phyloP scores from a whole-genome alignment of 1,139 yeast species.

The Geotrichum reessii region DNA sequence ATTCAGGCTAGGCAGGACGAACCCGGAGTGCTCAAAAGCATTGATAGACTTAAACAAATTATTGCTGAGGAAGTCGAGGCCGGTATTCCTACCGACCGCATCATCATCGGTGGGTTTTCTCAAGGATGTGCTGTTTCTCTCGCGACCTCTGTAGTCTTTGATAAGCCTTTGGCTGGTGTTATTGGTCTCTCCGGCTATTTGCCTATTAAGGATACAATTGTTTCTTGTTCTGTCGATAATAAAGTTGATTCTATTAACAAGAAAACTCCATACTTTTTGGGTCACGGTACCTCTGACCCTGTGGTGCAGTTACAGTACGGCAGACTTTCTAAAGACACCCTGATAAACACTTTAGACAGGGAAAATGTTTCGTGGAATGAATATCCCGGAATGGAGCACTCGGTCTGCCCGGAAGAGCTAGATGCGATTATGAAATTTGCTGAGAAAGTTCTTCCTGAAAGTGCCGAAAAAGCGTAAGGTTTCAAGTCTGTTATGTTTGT shows the following conservation, averaged over 20 bases:
- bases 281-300: slow-evolving; percentile 80
- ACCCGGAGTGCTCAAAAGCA: slow-evolving; percentile 56
- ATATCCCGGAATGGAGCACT: slow-evolving; percentile 63
- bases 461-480: neutral
- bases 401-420: slow-evolving; percentile 62
- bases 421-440: slow-evolving; percentile 54
- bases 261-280: slow-evolving; percentile 76
- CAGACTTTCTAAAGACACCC: slow-evolving; percentile 37
- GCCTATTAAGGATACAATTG: slow-evolving; percentile 39
- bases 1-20: slow-evolving; percentile 49
- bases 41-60: slow-evolving; percentile 47
- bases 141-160: slow-evolving; percentile 42
- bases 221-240: neutral
- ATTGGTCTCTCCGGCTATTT: slow-evolving; percentile 74
- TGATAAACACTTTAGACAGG: slow-evolving; percentile 48
- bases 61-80: slow-evolving; percentile 57
- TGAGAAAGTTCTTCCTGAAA: slow-evolving; percentile 29
- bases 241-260: slow-evolving; percentile 38
- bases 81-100: slow-evolving; percentile 64
- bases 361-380: slow-evolving; percentile 49
- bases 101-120: slow-evolving; percentile 86
- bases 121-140: slow-evolving; percentile 86
- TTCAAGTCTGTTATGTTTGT: neutral
- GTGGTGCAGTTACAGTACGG: slow-evolving; percentile 53
- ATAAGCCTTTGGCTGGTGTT: slow-evolving; percentile 70